phyloP scores from a whole-genome alignment of 2,329 filamentous ascomycete genomes.

The Neonectria sp. region DNA sequence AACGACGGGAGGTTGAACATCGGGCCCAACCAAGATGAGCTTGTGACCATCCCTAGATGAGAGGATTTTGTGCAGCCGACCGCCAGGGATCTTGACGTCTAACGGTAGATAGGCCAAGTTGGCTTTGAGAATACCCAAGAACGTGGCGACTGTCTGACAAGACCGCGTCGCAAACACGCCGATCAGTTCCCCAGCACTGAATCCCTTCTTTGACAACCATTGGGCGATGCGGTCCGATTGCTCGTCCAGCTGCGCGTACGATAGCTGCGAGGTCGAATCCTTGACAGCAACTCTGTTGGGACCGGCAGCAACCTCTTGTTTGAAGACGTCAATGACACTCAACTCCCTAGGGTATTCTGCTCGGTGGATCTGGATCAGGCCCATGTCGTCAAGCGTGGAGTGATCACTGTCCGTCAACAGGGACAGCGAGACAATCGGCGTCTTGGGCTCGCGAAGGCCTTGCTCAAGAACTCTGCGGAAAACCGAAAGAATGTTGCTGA shows the following conservation, averaged over 20 bases:
- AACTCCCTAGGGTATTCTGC: constrained; percentile 37
- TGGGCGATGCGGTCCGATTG: constrained; percentile 30
- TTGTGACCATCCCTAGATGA: constrained; percentile 15
- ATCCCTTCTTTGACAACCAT: constrained; percentile 4
- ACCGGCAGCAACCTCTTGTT: constrained; percentile 32
- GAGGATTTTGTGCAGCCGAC: constrained; percentile 28
- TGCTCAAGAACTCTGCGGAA: constrained; percentile 35
- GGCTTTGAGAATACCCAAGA: constrained; percentile 37
- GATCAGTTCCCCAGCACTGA: constrained; percentile 14
- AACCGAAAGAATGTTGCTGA: constrained; percentile 35
- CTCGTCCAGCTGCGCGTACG: constrained; percentile 38
- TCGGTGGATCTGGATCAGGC: constrained; percentile 31
- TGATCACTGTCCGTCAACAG: constrained; percentile 13
- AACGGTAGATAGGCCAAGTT: constrained; percentile 38
- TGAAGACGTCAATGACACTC: constrained; percentile 45
- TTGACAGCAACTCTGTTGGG: constrained; percentile 38
- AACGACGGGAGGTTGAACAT: not conserved
- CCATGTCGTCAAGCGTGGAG: constrained; percentile 29
- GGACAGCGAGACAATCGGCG: constrained; percentile 11
- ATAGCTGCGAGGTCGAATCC: constrained; percentile 31
- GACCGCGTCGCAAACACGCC: constrained; percentile 27
- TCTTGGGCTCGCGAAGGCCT: constrained; percentile 30
- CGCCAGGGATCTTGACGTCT: constrained; percentile 30
- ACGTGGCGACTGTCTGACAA: constrained; percentile 27
- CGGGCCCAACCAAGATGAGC: constrained; percentile 20